Evolutionary conservation across 2,329 filamentous ascomycete genomes (phyloP).

Genomic region (Diaporthe helianthi): DNA sequence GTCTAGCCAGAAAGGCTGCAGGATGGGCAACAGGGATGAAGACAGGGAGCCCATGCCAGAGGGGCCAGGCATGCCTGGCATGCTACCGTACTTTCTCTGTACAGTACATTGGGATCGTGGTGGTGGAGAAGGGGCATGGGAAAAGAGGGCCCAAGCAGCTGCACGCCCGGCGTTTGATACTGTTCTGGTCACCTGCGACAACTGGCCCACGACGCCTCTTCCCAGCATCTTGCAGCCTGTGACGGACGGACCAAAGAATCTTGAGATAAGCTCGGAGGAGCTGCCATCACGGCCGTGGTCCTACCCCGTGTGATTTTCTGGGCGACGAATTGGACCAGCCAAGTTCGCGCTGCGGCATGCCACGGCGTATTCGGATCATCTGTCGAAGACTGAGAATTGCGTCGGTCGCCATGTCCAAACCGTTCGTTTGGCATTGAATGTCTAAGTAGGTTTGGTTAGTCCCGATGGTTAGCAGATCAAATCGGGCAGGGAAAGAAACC

Average conservation of each 20-base stretch:
- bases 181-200: slow-evolving; percentile 25
- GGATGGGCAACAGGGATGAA: slow-evolving; percentile 31
- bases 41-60: slow-evolving; percentile 23
- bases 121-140: slow-evolving; percentile 28
- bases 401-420: background rate
- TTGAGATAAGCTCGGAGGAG: slow-evolving; percentile 17
- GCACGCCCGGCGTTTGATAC: slow-evolving; percentile 28
- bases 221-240: slow-evolving; percentile 9
- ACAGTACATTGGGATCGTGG: slow-evolving; percentile 25
- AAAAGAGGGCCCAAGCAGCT: slow-evolving; percentile 29
- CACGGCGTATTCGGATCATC: slow-evolving; percentile 14
- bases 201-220: slow-evolving; percentile 26
- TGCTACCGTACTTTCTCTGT: no score
- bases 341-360: background rate
- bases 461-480: background rate
- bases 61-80: slow-evolving; percentile 8
- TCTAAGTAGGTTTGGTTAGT: slow-evolving; percentile 1
- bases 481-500: background rate
- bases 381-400: background rate
- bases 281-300: background rate
- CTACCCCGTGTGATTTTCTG: slow-evolving; percentile 19
- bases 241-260: slow-evolving; percentile 11
- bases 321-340: slow-evolving; percentile 13
- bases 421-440: background rate
- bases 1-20: slow-evolving; percentile 23